These are phyloP conservation scores for Penicillium sclerotiorum DNA, from an alignment of 2,329 filamentous ascomycete species.

Conservation along the genomic window DNA sequence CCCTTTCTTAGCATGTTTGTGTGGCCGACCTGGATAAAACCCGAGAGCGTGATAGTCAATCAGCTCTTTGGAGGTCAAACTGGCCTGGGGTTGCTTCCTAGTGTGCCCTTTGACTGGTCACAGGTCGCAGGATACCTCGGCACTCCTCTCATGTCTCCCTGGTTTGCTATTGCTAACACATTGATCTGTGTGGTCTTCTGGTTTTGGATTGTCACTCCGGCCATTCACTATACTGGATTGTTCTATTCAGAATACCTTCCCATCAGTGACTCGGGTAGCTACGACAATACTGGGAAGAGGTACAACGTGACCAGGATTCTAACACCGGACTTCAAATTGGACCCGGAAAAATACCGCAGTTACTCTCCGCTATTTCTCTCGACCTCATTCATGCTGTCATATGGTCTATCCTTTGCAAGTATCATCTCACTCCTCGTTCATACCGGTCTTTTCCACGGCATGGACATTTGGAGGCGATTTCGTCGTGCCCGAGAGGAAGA, in stretches of 20 bases:
- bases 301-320: constrained; percentile 70
- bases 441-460: constrained; percentile 67
- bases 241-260: constrained; percentile 69
- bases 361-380: constrained; percentile 67
- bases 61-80: constrained; percentile 47
- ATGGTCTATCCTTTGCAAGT: constrained; percentile 72
- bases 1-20: constrained; percentile 72
- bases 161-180: constrained; percentile 74
- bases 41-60: constrained; percentile 68
- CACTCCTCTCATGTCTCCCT: constrained; percentile 70
- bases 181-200: constrained; percentile 68
- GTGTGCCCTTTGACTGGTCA: constrained; percentile 71
- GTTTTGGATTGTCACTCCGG: constrained; percentile 62
- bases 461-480: constrained; percentile 67
- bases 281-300: constrained; percentile 66
- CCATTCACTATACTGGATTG: constrained; percentile 65
- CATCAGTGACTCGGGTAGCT: constrained; percentile 70
- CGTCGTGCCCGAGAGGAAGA: constrained; percentile 59
- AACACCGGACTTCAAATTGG: constrained; percentile 62
- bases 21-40: constrained; percentile 71
- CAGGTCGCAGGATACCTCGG: constrained; percentile 69
- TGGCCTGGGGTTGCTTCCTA: constrained; percentile 24
- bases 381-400: constrained; percentile 70
- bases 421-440: constrained; percentile 71
- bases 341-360: constrained; percentile 64